Evolutionary conservation across 1,284 basidiomycete genomes (phyloP).

Genomic region (Leccinum insigne): DNA sequence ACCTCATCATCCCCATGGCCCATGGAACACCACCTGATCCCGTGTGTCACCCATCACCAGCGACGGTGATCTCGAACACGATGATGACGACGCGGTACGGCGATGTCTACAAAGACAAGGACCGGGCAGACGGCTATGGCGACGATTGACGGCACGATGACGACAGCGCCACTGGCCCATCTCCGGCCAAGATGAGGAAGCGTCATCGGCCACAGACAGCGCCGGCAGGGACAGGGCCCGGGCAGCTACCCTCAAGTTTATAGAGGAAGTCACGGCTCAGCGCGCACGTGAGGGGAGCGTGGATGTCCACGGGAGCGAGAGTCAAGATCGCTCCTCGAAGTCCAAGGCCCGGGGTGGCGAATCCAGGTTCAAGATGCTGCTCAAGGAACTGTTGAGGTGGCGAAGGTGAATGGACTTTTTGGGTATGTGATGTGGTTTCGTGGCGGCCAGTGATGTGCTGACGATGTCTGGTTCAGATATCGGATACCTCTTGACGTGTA

Average conservation of each 20-base stretch:
- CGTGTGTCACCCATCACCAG: conserved; percentile 5
- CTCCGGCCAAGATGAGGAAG: conserved; percentile 7
- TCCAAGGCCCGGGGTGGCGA: background rate
- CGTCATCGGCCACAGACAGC: conserved; percentile 28
- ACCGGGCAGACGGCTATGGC: background rate
- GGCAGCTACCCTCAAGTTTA: conserved; percentile 15
- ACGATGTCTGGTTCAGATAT: background rate
- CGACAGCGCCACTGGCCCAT: background rate
- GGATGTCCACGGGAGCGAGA: background rate
- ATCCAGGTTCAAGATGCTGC: conserved; percentile 17
- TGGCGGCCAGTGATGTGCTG: background rate
- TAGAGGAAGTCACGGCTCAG: conserved; percentile 12
- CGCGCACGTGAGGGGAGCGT: conserved; percentile 6
- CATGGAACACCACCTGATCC: background rate
- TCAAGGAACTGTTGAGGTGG: conserved; percentile 25
- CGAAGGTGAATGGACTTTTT: background rate
- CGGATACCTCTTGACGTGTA: background rate
- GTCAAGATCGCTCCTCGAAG: background rate
- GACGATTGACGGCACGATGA: background rate
- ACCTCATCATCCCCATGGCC: background rate
- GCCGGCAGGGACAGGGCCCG: conserved; percentile 11
- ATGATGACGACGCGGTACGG: background rate
- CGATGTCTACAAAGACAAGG: background rate
- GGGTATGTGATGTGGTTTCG: conserved; percentile 4
- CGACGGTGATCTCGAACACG: conserved; percentile 19